These are phyloP conservation scores for Cryptococcus hybrid DNA, from an alignment of 1,284 basidiomycete genomes.

Conservation along the genomic window DNA sequence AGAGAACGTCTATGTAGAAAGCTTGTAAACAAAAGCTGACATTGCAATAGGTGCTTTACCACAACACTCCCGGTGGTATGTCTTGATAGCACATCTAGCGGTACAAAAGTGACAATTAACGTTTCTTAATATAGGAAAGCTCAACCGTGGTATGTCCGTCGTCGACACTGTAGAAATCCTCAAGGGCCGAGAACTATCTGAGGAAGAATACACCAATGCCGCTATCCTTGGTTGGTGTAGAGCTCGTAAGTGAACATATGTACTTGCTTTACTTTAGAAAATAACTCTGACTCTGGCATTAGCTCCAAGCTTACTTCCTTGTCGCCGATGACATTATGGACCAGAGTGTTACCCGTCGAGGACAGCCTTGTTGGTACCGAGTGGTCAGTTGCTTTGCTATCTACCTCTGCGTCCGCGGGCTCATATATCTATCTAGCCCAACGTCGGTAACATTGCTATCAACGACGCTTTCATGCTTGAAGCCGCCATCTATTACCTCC, in stretches of 20 bases:
- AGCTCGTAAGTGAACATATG: slow-evolving; percentile 64
- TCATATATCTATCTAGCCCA: slow-evolving; percentile 45
- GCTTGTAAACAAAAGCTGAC: not conserved
- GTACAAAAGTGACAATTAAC: not conserved
- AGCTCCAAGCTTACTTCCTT: slow-evolving; percentile 98
- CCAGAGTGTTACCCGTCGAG: slow-evolving; percentile 71
- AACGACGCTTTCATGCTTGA: slow-evolving; percentile 99
- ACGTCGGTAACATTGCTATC: slow-evolving; percentile 86
- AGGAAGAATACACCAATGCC: slow-evolving; percentile 85
- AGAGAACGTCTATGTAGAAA: not conserved
- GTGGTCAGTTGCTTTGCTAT: slow-evolving; percentile 48
- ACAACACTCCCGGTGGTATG: slow-evolving; percentile 84
- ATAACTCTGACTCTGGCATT: slow-evolving; percentile 1
- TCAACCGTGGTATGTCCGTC: slow-evolving; percentile 93
- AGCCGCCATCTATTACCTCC: slow-evolving; percentile 84
- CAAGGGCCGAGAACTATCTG: slow-evolving; percentile 60
- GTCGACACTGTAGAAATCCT: slow-evolving; percentile 92
- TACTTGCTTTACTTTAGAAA: not conserved
- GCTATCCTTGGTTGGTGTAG: slow-evolving; percentile 96
- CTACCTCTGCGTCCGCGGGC: not conserved
- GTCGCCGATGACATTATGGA: slow-evolving; percentile 99
- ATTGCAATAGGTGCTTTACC: slow-evolving; percentile 70
- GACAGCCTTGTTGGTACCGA: slow-evolving; percentile 97
- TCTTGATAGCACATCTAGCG: not conserved
- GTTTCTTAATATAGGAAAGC: slow-evolving; percentile 61